phyloP scores from a whole-genome alignment of 225 moss, liverwort and hornwort genomes.

The Pseudoscleropodium purum region DNA sequence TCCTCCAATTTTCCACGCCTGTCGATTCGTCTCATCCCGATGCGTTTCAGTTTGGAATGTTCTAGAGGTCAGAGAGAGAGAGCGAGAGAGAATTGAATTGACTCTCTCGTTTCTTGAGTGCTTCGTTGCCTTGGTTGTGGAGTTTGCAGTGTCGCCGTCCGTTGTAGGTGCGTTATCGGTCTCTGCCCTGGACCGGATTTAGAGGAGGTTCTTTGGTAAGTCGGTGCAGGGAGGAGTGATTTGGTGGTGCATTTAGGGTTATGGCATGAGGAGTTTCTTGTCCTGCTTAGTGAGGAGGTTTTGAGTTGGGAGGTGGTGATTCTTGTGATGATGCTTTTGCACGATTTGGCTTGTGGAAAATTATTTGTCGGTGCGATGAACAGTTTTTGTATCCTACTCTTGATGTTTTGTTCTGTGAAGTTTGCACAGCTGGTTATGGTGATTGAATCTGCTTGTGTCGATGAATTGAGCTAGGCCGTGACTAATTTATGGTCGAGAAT shows the following conservation, averaged over 20 bases:
- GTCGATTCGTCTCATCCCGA: background rate
- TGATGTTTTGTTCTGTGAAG: background rate
- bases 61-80: background rate
- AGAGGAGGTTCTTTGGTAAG: background rate
- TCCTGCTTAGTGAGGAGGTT: background rate
- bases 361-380: background rate
- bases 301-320: background rate
- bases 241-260: conserved; percentile 6
- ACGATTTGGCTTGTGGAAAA: background rate
- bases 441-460: background rate
- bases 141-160: background rate
- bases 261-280: background rate
- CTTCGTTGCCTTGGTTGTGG: background rate
- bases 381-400: background rate
- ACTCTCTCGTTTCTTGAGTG: background rate
- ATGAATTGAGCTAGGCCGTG: background rate
- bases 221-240: background rate
- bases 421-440: background rate
- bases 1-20: background rate
- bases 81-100: background rate
- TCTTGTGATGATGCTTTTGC: background rate
- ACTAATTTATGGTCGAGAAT: background rate
- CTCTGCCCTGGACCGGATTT: background rate
- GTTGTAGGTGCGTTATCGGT: background rate
- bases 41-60: background rate